phyloP scores from a whole-genome alignment of 257 asterid species.

The Solanum acaule region DNA sequence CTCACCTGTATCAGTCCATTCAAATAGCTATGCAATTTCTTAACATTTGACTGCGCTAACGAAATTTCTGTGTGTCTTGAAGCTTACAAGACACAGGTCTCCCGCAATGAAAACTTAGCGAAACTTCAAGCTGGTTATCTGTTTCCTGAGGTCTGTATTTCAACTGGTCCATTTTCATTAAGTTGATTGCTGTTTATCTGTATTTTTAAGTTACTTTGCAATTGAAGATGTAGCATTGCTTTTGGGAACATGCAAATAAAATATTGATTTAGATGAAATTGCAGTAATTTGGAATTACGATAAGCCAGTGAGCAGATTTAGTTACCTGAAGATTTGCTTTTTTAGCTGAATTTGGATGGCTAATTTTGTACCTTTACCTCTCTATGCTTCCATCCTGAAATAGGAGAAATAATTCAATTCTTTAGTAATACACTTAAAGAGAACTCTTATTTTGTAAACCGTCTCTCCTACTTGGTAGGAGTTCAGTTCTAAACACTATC shows the following conservation, averaged over 20 bases:
- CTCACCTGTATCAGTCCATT: neutral
- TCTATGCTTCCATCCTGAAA: neutral
- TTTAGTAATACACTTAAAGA: neutral
- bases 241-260: neutral
- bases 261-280: neutral
- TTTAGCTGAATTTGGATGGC: neutral
- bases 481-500: neutral
- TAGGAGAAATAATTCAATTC: neutral
- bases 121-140: constrained; percentile 98
- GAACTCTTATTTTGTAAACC: neutral
- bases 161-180: neutral
- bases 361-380: neutral
- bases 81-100: constrained; percentile 75
- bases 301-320: neutral
- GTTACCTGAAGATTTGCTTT: neutral
- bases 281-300: neutral
- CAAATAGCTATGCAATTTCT: neutral
- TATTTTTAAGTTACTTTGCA: constrained; percentile 1
- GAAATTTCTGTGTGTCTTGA: constrained; percentile 16
- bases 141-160: constrained; percentile 77
- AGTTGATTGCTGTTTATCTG: neutral
- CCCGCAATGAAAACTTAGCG: constrained; percentile 77
- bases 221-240: neutral
- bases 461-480: neutral
- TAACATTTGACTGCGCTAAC: constrained; percentile 2